Evolutionary conservation across 1,139 yeast genomes (phyloP), one percentile per base, ranked within the genome.

Genomic region (Debaryomycetaceae sp.): DNA sequence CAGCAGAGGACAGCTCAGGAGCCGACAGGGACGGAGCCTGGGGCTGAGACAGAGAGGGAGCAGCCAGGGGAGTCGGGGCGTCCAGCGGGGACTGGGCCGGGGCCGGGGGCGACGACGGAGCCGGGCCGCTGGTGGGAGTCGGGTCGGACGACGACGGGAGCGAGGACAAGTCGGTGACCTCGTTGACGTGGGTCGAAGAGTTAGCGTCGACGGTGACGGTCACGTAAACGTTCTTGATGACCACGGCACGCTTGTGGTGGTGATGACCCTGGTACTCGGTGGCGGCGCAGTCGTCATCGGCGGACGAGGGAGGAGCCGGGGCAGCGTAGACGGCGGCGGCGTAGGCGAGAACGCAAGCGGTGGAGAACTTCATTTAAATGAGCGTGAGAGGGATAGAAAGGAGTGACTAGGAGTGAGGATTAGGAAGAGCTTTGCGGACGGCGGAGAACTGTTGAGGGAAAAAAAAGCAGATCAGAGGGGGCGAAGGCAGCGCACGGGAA

Each of bases 191-290:
- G n/a, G 33, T 27, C 11, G 31, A 49, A 38, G 94, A 93, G 28
- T 68, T 49, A 38, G 67, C 72, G 53, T 82, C 77, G 35, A 85
- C 94, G 33, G 78, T 68, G 37, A 77, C 74, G 25, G 87, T 77
- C 45, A 76, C 77, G 54, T 81, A 82, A 37, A 81, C 87, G 53
- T 78, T 77, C 54, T 82, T 85, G 44, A 81, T 74, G 36, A 82
- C 93, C 41, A 78, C 72, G 29, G 82, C 83, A 62, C 86, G 74
- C 61, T 75, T 77, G 55, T 76, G 79, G 43, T 68, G 73, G 54
- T 77, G 81, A 58, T 80, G 92, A 42, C 55, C 61, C 51, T 68
- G 73, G 54, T 54, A 45, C 31, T 45, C 36, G 45, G 62, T 48
- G 30, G 63, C 45, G 14, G 62, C 49, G 36, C 73, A 66, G 37